Conservation (phyloP, 345 rosid genomes). For the Heritiera fomes region DNA sequence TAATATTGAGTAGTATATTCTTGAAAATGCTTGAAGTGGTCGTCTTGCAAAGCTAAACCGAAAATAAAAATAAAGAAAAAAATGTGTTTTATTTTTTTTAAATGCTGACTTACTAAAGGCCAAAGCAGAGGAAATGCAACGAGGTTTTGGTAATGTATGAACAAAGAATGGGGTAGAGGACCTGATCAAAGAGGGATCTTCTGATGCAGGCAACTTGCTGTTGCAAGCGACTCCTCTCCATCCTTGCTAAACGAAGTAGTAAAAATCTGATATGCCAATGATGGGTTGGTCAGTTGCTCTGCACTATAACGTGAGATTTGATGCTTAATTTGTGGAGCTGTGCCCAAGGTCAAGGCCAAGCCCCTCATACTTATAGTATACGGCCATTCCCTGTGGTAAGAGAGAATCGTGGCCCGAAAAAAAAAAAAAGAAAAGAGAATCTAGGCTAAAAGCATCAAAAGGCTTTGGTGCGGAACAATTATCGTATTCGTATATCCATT, state of each 20-base stretch:
- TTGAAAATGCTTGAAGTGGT: not conserved
- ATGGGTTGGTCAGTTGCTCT: not conserved
- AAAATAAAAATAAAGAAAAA: not conserved
- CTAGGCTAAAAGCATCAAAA: not conserved
- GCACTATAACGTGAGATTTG: not conserved
- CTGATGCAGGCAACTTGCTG: conserved; percentile 47
- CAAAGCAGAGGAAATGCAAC: not conserved
- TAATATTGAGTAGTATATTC: too few species aligned
- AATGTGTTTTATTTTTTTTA: not conserved
- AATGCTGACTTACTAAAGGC: not conserved
- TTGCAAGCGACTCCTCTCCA: conserved; percentile 35
- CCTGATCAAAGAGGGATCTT: conserved; percentile 75
- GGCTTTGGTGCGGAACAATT: not conserved
- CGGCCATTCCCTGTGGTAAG: not conserved
- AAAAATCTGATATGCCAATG: not conserved
- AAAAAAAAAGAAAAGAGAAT: not conserved
- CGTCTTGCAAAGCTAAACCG: not conserved
- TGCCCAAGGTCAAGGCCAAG: not conserved
- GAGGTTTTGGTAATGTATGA: too few species aligned
- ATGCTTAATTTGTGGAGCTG: not conserved
- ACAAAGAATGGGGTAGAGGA: conserved; percentile 3
- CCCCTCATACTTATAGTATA: not conserved
- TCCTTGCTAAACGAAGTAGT: not conserved
- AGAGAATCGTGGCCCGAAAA: too few species aligned
- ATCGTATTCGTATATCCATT: not conserved